Evolutionary conservation across 805 yeast species (phyloP), one percentile per base, ranked within the genome.

Genomic region (Starmera pachycereana): DNA sequence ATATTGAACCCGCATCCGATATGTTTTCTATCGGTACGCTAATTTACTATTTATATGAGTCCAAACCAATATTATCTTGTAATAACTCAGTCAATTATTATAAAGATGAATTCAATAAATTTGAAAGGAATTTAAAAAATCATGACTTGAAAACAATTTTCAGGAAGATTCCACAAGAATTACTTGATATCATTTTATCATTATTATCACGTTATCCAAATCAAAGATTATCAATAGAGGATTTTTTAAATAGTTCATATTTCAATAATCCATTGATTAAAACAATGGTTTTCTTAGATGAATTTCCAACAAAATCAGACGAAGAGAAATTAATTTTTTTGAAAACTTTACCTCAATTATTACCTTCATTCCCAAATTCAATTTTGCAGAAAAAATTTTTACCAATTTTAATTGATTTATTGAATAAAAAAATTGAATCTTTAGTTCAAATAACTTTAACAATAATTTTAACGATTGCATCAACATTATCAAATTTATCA

Each of bases 191-290:
- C 0, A 65, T 78, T 38, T 68, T 79, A 1, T 67, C 65, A 35
- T 53, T 86, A 38, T 60, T 88, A 47, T 64, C 72, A 48, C 69
- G 78, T 52, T 69, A 68, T 49, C 74, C 87, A 4, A 58, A 68
- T 35, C 75, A 75, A 46, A 65, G 90, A 55, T 54, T 74, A 42
- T 55, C 78, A 36, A 66, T 89, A 36, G 74, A 78, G 49, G 81
- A 77, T 37, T 73, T 92, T 44, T 71, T 83, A n/a, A 73, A 75
- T 10, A 76, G 87, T 9, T 75, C 71, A 31, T 84, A 76, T 49
- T 90, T 89, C 60, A 83, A 86, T 60, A 89, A 87, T 46, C 85
- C 90, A 38, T 63, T 88, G 37, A 76, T 90, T 38, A 81, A 82
- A 52, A 80, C 94, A 3, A 69, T 90, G 65, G 76, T 81, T 57